These are phyloP conservation scores for Candida rishiriensis DNA, from an alignment of 805 yeast genomes.

Conservation along the genomic window DNA sequence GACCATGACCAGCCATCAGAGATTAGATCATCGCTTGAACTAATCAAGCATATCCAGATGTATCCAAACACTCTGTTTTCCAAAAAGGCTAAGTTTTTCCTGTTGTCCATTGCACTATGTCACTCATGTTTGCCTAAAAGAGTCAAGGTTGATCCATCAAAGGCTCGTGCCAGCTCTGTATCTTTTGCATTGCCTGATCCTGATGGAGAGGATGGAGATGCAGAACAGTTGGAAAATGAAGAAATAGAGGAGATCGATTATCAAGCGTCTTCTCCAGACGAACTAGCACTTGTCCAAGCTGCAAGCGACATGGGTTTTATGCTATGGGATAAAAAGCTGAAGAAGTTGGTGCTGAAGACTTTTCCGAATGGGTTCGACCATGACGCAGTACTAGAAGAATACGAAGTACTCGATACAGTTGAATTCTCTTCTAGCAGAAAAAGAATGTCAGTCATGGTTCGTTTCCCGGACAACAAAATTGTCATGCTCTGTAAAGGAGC, in stretches of 20 bases:
- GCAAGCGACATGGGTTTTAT: constrained; percentile 94
- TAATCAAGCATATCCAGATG: constrained; percentile 64
- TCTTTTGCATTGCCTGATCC: not conserved
- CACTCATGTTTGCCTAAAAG: constrained; percentile 83
- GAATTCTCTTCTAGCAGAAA: constrained; percentile 87
- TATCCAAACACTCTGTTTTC: constrained; percentile 71
- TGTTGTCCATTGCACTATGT: constrained; percentile 79
- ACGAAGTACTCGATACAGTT: constrained; percentile 71
- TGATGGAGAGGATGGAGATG: constrained; percentile 8
- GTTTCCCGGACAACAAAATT: constrained; percentile 69
- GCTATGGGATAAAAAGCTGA: constrained; percentile 64
- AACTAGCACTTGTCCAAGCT: constrained; percentile 86
- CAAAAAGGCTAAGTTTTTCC: constrained; percentile 69
- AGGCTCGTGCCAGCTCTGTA: constrained; percentile 14
- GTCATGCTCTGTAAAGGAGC: constrained; percentile 93
- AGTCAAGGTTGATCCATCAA: constrained; percentile 16
- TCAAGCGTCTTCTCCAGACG: constrained; percentile 97
- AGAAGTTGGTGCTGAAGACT: constrained; percentile 59
- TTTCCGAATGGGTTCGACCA: constrained; percentile 78
- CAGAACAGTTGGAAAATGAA: constrained; percentile 15
- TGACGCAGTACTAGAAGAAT: constrained; percentile 60
- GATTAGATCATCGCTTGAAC: constrained; percentile 55
- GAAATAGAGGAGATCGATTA: constrained; percentile 58
- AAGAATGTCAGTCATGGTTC: constrained; percentile 87
- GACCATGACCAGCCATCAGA: constrained; percentile 24